Evolutionary conservation across 2,329 filamentous ascomycete genomes (phyloP).

Genomic region (Alternaria arbusti): DNA sequence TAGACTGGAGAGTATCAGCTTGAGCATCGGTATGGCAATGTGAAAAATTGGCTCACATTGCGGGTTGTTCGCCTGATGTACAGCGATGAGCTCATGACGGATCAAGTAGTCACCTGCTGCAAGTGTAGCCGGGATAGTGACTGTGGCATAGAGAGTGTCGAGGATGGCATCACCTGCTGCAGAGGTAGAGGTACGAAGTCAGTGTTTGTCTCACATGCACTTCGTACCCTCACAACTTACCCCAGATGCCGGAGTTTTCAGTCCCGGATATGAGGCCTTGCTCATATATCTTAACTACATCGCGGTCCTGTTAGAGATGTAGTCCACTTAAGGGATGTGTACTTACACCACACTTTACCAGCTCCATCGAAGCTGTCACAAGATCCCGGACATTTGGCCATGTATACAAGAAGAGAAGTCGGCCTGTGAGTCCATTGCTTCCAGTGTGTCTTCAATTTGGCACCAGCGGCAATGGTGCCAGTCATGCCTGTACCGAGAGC

Average conservation of each 20-base stretch:
- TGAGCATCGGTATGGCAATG: background rate
- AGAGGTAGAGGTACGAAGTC: too few relatives aligned
- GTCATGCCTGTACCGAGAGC: constrained; percentile 42
- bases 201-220: too few relatives aligned
- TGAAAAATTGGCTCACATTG: constrained; percentile 43
- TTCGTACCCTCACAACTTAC: too few relatives aligned
- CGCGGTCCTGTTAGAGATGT: constrained; percentile 24
- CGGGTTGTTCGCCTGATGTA: constrained; percentile 61
- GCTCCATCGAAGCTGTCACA: constrained; percentile 60
- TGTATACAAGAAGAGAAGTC: constrained; percentile 63
- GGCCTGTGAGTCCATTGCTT: constrained; percentile 64
- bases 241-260: constrained; percentile 55
- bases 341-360: constrained; percentile 54
- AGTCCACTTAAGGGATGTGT: background rate
- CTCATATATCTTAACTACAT: constrained; percentile 62
- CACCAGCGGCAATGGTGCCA: constrained; percentile 57
- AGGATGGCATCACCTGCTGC: constrained; percentile 54
- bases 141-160: constrained; percentile 57
- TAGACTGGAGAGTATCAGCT: constrained; percentile 54
- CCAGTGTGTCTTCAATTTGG: constrained; percentile 59
- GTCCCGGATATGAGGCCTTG: constrained; percentile 56
- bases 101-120: constrained; percentile 63
- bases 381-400: constrained; percentile 55
- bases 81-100: constrained; percentile 63
- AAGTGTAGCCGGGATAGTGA: constrained; percentile 56